Percentiles rank a stretch among this genome's conserved stretches.
phyloP scores from a whole-genome alignment of 768 basidiomycete genomes.

The Agrocybe praecox region DNA sequence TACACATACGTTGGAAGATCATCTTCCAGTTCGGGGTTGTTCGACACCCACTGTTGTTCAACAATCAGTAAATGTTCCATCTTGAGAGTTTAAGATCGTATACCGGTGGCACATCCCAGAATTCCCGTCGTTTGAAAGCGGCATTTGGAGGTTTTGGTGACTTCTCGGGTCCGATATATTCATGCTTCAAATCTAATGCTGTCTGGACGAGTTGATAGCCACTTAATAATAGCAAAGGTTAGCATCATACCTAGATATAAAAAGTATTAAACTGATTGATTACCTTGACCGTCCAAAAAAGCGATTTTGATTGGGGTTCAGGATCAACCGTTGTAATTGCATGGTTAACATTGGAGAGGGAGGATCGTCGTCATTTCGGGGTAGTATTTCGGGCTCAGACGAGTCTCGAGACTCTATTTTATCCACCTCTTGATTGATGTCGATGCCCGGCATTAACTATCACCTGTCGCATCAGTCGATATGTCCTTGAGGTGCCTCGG shows the following conservation, averaged over 20 bases:
- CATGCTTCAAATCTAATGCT: constrained; percentile 58
- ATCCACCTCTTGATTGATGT: constrained; percentile 63
- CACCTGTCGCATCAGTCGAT: background rate
- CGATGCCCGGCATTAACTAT: constrained; percentile 53
- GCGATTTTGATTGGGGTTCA: constrained; percentile 39
- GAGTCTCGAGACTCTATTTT: constrained; percentile 36
- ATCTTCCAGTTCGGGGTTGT: constrained; percentile 22
- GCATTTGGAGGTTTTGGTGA: constrained; percentile 21
- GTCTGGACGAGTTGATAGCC: constrained; percentile 52
- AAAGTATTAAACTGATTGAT: background rate
- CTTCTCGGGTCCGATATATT: constrained; percentile 42
- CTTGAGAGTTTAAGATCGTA: constrained; percentile 10
- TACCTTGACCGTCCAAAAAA: constrained; percentile 56
- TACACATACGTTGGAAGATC: constrained; percentile 38
- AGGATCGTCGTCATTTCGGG: constrained; percentile 35
- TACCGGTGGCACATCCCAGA: constrained; percentile 52
- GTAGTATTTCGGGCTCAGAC: constrained; percentile 31
- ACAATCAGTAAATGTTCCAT: background rate
- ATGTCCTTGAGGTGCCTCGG: background rate
- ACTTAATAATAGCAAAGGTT: constrained; percentile 28
- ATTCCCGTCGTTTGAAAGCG: constrained; percentile 41
- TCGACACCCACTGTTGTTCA: constrained; percentile 32
- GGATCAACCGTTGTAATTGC: constrained; percentile 35
- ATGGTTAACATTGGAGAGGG: constrained; percentile 26
- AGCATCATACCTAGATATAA: background rate